Conservation (phyloP, 306 rosid species). For the Quercus mongolica region DNA sequence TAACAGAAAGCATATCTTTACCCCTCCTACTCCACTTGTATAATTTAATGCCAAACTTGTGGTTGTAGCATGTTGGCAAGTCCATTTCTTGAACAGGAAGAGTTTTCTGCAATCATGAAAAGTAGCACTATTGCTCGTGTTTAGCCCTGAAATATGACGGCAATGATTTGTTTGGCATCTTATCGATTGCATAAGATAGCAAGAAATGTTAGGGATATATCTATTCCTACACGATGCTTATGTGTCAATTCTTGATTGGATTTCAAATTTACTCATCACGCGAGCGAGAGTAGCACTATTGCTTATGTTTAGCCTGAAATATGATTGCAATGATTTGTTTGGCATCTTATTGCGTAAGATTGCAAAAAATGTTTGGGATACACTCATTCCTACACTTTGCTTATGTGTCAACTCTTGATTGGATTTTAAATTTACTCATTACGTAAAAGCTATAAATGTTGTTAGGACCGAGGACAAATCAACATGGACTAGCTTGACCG, state of each 20-base stretch:
- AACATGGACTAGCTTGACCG: no score
- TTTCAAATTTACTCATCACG: no score
- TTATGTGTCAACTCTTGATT: no score
- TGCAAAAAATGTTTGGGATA: no score
- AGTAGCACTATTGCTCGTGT: neutral
- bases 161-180: conserved; percentile 5
- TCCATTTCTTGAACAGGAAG: neutral
- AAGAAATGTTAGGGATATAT: no score
- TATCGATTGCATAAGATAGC: no score
- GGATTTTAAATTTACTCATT: no score
- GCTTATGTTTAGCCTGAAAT: neutral
- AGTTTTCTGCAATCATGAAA: neutral
- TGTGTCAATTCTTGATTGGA: no score
- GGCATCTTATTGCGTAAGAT: neutral
- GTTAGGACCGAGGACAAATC: no score
- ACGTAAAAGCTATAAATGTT: no score
- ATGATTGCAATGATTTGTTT: neutral
- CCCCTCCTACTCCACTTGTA: neutral
- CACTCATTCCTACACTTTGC: no score
- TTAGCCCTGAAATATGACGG: neutral
- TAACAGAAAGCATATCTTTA: no score
- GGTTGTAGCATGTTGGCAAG: neutral
- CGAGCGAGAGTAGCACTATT: neutral
- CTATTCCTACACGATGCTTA: accelerated
- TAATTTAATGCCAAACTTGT: neutral